Conservation (phyloP, 2,329 filamentous ascomycete genomes). For the Penicillium sp. region DNA sequence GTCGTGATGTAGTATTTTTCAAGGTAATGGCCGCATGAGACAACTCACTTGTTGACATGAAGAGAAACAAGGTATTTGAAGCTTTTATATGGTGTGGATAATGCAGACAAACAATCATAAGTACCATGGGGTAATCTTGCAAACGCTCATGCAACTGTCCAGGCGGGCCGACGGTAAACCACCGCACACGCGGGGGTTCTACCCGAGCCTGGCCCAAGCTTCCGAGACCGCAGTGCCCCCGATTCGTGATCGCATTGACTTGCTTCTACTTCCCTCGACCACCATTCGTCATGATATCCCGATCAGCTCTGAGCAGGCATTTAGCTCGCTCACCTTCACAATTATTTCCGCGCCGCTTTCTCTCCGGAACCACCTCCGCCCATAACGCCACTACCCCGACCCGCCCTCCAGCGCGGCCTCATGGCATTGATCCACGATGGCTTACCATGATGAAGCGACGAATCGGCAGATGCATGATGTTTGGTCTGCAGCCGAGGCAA, state of each 20-base stretch:
- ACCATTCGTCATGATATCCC: constrained; percentile 28
- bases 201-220: constrained; percentile 25
- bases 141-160: too few relatives aligned
- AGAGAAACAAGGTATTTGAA: too few relatives aligned
- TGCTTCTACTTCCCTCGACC: constrained; percentile 9
- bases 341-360: constrained; percentile 14
- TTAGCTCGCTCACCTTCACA: constrained; percentile 18
- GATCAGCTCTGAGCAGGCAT: constrained; percentile 23
- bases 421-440: constrained; percentile 63
- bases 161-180: background rate
- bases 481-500: constrained; percentile 67
- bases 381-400: constrained; percentile 20
- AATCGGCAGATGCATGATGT: constrained; percentile 75
- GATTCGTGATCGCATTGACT: constrained; percentile 1
- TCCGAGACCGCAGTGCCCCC: constrained; percentile 8
- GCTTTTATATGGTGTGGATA: too few relatives aligned
- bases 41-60: too few relatives aligned
- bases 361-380: constrained; percentile 26
- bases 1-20: too few relatives aligned
- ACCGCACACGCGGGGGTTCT: constrained; percentile 12
- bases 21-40: too few relatives aligned
- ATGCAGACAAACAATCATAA: too few relatives aligned
- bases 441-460: constrained; percentile 68
- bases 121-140: too few relatives aligned
- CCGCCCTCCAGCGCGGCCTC: constrained; percentile 25